Evolutionary conservation across 306 rosid species (phyloP).

Genomic region (Lotus japonicus): DNA sequence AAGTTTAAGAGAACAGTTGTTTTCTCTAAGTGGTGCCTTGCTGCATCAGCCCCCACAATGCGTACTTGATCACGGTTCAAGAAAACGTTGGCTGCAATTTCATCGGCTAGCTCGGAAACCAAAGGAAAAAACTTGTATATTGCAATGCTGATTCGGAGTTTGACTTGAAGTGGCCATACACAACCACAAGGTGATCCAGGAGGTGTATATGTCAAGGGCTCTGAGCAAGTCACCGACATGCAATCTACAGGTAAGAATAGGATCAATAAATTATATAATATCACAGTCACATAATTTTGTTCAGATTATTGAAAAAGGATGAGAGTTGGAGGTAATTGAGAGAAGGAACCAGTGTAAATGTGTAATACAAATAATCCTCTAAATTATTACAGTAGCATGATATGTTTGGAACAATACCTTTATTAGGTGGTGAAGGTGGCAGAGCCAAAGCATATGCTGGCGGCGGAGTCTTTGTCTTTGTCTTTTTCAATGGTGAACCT

Average conservation of each 20-base stretch:
- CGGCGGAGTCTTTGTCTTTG: conserved; percentile 42
- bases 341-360: not conserved
- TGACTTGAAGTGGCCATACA: conserved; percentile 78
- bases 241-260: conserved; percentile 48
- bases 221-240: conserved; percentile 53
- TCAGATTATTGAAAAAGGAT: not conserved
- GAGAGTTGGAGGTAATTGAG: not conserved
- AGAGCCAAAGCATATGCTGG: conserved; percentile 46
- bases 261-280: not conserved
- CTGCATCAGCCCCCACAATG: conserved; percentile 75
- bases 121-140: conserved; percentile 66
- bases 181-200: conserved; percentile 78
- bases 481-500: conserved; percentile 42
- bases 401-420: conserved; percentile 40
- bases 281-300: not conserved
- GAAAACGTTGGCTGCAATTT: conserved; percentile 55
- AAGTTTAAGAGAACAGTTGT: conserved; percentile 66
- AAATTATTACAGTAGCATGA: not conserved
- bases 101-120: conserved; percentile 61
- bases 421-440: conserved; percentile 78
- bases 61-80: conserved; percentile 75
- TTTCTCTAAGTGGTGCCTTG: conserved; percentile 57
- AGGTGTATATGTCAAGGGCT: conserved; percentile 70
- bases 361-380: not conserved
- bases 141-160: conserved; percentile 47